Conservation (phyloP, 2,329 filamentous ascomycete species). For the Aureobasidium sp. region DNA sequence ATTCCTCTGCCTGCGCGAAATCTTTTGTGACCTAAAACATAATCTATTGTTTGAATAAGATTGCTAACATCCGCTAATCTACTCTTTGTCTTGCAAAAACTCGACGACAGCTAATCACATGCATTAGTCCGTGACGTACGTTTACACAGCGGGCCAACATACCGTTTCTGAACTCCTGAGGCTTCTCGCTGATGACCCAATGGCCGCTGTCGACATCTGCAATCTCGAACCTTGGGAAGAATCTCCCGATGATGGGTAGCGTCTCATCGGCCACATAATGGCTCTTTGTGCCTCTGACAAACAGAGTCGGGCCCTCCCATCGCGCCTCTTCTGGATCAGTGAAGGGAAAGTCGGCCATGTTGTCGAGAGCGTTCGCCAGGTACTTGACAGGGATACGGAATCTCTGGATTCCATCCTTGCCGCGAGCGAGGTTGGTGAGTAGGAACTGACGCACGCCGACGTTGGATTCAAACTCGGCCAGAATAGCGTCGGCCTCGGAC, state of each 20-base stretch:
- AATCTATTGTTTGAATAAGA: background rate
- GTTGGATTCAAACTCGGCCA: constrained; percentile 66
- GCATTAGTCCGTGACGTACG: background rate
- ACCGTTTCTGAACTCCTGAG: constrained; percentile 70
- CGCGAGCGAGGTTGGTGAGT: constrained; percentile 70
- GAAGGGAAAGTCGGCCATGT: constrained; percentile 86
- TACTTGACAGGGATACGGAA: constrained; percentile 75
- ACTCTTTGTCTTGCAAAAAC: constrained; percentile 51
- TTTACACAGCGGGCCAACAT: constrained; percentile 24
- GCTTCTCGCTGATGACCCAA: constrained; percentile 86
- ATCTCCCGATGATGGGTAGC: constrained; percentile 69
- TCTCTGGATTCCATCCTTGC: constrained; percentile 49
- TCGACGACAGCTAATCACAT: constrained; percentile 53
- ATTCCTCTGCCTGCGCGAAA: background rate
- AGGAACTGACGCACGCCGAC: constrained; percentile 83
- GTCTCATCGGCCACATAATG: constrained; percentile 75
- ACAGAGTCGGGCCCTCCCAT: constrained; percentile 72
- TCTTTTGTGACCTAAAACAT: background rate
- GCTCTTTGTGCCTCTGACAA: constrained; percentile 70
- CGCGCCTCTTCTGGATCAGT: constrained; percentile 59
- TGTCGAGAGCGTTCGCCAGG: constrained; percentile 59
- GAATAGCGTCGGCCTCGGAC: constrained; percentile 71
- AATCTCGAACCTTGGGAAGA: constrained; percentile 72
- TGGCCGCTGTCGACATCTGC: constrained; percentile 73
- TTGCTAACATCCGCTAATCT: background rate